A percentile compares a stretch with the other conserved stretches of the same genome.
Conservation (phyloP, 768 basidiomycete genomes). For the Trametes cubensis region DNA sequence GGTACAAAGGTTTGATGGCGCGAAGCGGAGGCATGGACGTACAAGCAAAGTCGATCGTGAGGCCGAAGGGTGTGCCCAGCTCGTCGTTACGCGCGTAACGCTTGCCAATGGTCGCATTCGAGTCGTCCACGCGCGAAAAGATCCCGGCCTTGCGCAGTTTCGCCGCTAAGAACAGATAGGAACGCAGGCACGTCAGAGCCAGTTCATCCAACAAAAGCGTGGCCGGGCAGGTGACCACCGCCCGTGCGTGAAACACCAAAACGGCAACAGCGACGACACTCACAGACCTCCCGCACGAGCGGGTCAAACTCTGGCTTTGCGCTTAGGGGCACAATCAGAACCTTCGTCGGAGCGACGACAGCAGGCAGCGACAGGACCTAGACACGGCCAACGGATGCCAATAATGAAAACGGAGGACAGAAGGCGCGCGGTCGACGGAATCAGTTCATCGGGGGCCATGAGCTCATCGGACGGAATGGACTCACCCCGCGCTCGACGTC, state of each 20-base stretch:
- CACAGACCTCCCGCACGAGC: constrained; percentile 87
- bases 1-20: constrained; percentile 7
- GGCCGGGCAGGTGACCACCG: constrained; percentile 17
- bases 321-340: constrained; percentile 93
- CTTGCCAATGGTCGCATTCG: constrained; percentile 92
- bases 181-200: constrained; percentile 27
- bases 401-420: constrained; percentile 11
- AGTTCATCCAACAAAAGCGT: constrained; percentile 1
- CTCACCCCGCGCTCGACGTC: constrained; percentile 88
- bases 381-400: constrained; percentile 21
- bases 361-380: constrained; percentile 91
- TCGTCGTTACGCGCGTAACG: constrained; percentile 98
- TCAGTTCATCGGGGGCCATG: constrained; percentile 25
- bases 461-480: constrained; percentile 26
- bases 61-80: constrained; percentile 94
- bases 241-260: too few relatives aligned
- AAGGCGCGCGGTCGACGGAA: constrained; percentile 8
- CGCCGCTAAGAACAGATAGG: constrained; percentile 53
- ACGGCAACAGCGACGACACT: constrained; percentile 41
- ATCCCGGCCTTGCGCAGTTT: constrained; percentile 89
- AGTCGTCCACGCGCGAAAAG: constrained; percentile 94
- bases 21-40: constrained; percentile 35
- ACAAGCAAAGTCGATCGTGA: constrained; percentile 96
- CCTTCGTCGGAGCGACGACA: constrained; percentile 92
- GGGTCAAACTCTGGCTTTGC: constrained; percentile 82